Percentiles rank a stretch among this genome's conserved stretches.
Evolutionary conservation across 352 stramenopile genomes (phyloP).

Genomic region (Hyaloperonospora arabidopsidis): DNA sequence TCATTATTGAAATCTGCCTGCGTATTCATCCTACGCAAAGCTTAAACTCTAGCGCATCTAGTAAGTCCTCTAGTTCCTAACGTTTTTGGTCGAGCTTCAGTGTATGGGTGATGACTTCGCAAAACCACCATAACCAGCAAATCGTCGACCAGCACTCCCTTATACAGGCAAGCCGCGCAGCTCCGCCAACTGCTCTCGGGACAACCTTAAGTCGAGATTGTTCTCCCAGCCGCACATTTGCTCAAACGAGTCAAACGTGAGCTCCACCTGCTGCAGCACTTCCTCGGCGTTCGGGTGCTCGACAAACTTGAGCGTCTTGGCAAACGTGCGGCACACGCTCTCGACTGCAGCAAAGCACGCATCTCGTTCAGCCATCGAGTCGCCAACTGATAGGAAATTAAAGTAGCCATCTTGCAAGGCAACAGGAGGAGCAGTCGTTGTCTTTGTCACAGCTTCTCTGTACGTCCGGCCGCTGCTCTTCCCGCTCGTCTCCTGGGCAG

Average conservation of each 20-base stretch:
- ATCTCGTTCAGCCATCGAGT: conserved; percentile 84
- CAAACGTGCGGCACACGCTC: conserved; percentile 56
- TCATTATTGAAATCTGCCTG: neutral
- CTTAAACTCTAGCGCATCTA: conserved; percentile 9
- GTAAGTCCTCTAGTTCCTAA: conserved; percentile 24
- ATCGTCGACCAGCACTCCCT: conserved; percentile 3
- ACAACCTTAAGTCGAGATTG: conserved; percentile 70
- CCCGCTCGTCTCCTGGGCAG: conserved; percentile 7
- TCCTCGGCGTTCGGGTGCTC: conserved; percentile 73
- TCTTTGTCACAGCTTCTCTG: neutral
- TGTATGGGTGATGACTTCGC: conserved; percentile 3
- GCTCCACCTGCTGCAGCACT: conserved; percentile 76
- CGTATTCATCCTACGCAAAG: conserved; percentile 24
- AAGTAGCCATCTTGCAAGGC: conserved; percentile 41
- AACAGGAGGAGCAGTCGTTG: no score
- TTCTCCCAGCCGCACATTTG: conserved; percentile 77
- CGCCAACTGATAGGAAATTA: conserved; percentile 75
- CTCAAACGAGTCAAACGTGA: conserved; percentile 79
- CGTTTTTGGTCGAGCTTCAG: conserved; percentile 10
- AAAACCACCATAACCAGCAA: neutral
- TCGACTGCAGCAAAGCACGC: conserved; percentile 67
- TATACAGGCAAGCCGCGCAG: conserved; percentile 42
- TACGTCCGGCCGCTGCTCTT: neutral
- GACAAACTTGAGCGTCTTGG: conserved; percentile 85
- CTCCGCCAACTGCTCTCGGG: conserved; percentile 64